Percentiles rank a stretch among this genome's conserved stretches.
Evolutionary conservation across 495 filamentous ascomycete species (phyloP).

Genomic region (Neurospora tetrasperma): DNA sequence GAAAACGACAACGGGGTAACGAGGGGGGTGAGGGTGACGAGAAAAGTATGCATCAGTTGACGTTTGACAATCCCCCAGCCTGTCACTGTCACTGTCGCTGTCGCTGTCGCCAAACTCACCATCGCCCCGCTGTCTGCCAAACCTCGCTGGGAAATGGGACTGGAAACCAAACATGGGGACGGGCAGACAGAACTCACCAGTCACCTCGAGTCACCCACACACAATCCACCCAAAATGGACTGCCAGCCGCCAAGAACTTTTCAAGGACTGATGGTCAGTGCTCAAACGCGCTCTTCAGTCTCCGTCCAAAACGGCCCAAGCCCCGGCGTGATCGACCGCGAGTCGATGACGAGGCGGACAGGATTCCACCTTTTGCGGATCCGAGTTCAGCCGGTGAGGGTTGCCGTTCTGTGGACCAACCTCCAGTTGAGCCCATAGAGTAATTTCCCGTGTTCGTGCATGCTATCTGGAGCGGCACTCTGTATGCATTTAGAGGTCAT

Average conservation of each 20-base stretch:
- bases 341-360: background rate
- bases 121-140: background rate
- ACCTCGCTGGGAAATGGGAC: background rate
- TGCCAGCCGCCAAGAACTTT: background rate
- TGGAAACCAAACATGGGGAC: background rate
- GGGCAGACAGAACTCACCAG: background rate
- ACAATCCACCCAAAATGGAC: background rate
- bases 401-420: background rate
- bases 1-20: background rate
- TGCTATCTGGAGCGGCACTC: too few species aligned
- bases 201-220: background rate
- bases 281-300: background rate
- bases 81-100: background rate
- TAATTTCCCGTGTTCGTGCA: too few species aligned
- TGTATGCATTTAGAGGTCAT: too few species aligned
- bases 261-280: background rate
- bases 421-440: background rate
- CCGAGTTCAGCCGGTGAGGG: background rate
- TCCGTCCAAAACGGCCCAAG: background rate
- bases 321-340: background rate
- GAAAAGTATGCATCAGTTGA: background rate
- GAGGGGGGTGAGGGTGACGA: background rate
- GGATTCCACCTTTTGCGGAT: background rate
- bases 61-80: background rate
- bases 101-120: background rate